Conservation (phyloP, 2,329 filamentous ascomycete species). For the Pseudonectria buxi region DNA sequence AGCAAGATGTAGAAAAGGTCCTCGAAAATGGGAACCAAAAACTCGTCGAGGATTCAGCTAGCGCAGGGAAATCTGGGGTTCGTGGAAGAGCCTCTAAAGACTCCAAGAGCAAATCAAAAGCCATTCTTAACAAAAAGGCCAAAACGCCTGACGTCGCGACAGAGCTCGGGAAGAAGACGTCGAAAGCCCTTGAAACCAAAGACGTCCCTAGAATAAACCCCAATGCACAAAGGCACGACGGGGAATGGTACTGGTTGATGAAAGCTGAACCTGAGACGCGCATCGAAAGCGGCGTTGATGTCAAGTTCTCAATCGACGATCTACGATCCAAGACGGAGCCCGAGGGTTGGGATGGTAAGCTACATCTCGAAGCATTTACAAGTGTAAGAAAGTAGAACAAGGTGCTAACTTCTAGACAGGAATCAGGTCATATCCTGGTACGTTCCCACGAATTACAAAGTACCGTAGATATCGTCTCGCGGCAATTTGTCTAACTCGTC, state of each 20-base stretch:
- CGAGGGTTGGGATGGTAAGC: slow-evolving; percentile 84
- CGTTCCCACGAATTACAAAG: neutral
- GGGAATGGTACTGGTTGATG: slow-evolving; percentile 65
- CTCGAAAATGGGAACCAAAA: neutral
- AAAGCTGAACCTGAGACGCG: slow-evolving; percentile 86
- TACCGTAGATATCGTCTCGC: rapidly evolving
- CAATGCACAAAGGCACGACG: slow-evolving; percentile 33
- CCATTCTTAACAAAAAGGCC: too few relatives aligned
- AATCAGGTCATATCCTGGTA: slow-evolving; percentile 44
- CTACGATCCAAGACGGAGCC: slow-evolving; percentile 64
- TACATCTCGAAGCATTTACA: too few relatives aligned
- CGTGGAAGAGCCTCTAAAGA: too few relatives aligned
- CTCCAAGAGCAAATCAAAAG: too few relatives aligned
- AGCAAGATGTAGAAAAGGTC: neutral
- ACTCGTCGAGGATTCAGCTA: neutral
- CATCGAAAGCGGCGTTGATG: slow-evolving; percentile 78
- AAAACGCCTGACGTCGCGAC: neutral
- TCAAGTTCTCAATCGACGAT: slow-evolving; percentile 93
- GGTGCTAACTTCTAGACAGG: slow-evolving; percentile 25
- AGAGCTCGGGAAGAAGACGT: slow-evolving; percentile 4
- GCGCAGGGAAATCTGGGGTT: too few relatives aligned
- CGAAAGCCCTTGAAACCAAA: slow-evolving; percentile 25
- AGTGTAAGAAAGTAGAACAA: neutral
- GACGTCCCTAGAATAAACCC: slow-evolving; percentile 32
- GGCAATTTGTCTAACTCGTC: neutral